phyloP scores from a whole-genome alignment of 1,284 basidiomycete genomes.

The Ceratobasidium papillatum region DNA sequence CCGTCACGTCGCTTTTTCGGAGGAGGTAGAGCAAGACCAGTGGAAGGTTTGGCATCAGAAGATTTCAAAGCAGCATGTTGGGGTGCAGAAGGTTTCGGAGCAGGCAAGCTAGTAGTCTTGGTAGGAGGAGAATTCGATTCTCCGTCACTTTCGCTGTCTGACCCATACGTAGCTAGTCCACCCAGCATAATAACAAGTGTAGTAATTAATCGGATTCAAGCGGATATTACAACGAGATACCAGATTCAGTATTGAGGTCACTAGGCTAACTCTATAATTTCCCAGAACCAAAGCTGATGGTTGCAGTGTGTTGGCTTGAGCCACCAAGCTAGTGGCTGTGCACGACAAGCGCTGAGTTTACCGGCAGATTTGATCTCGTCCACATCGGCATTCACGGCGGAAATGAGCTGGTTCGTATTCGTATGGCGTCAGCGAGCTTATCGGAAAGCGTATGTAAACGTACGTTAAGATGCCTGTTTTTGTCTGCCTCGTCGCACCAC shows the following conservation, averaged over 20 bases:
- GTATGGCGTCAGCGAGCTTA: constrained; percentile 15
- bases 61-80: constrained; percentile 48
- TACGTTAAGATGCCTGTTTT: neutral
- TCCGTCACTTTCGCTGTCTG: constrained; percentile 66
- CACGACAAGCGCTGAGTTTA: neutral
- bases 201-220: neutral
- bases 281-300: neutral
- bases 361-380: neutral
- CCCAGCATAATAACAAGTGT: constrained; percentile 62
- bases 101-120: constrained; percentile 46
- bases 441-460: neutral
- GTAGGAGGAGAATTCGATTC: constrained; percentile 58
- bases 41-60: constrained; percentile 33
- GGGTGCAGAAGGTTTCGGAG: constrained; percentile 48
- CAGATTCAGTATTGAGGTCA: too few species aligned
- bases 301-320: neutral
- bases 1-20: constrained; percentile 52
- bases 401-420: constrained; percentile 5
- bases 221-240: neutral
- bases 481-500: neutral
- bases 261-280: neutral
- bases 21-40: constrained; percentile 52
- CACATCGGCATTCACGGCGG: neutral
- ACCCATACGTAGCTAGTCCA: constrained; percentile 74
- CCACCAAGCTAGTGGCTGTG: constrained; percentile 19